Conservation (phyloP, 192 early-diverging fungal genomes). For the Pilaira anomala region DNA sequence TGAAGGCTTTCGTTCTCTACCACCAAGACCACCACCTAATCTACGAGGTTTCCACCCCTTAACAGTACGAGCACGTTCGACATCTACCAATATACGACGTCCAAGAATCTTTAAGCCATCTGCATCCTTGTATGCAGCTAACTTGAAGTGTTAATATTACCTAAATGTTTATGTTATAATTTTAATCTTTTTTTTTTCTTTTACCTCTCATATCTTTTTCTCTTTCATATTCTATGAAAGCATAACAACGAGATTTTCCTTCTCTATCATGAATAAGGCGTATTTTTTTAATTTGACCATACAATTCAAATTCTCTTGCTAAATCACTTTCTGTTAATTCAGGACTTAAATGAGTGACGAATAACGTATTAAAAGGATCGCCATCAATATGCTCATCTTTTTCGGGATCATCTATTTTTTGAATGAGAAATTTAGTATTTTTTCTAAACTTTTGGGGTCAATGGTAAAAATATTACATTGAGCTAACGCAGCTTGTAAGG, state of each 20-base stretch:
- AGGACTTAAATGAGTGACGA: slow-evolving; percentile 80
- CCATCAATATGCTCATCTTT: slow-evolving; percentile 68
- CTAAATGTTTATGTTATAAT: background rate
- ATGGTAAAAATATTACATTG: slow-evolving; percentile 42
- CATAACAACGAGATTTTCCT: slow-evolving; percentile 86
- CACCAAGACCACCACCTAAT: slow-evolving; percentile 77
- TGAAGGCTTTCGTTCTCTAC: slow-evolving; percentile 36
- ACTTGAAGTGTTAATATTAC: background rate
- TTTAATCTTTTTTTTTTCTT: slow-evolving; percentile 33
- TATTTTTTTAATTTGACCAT: slow-evolving; percentile 74
- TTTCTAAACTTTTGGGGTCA: too few species aligned
- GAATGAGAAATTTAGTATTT: too few species aligned
- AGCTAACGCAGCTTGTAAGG: slow-evolving; percentile 47
- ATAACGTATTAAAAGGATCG: slow-evolving; percentile 92
- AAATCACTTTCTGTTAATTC: slow-evolving; percentile 76
- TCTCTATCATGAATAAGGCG: slow-evolving; percentile 66
- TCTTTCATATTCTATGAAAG: slow-evolving; percentile 91
- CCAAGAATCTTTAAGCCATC: slow-evolving; percentile 87
- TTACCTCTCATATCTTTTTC: slow-evolving; percentile 77
- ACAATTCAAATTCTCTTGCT: slow-evolving; percentile 71
- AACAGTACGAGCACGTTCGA: slow-evolving; percentile 94
- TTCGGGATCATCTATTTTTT: slow-evolving; percentile 66
- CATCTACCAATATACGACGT: slow-evolving; percentile 86
- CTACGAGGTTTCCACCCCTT: slow-evolving; percentile 90
- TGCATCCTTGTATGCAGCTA: slow-evolving; percentile 77